phyloP scores from a whole-genome alignment of 345 rosid species.

The Geranium rotundifolium region DNA sequence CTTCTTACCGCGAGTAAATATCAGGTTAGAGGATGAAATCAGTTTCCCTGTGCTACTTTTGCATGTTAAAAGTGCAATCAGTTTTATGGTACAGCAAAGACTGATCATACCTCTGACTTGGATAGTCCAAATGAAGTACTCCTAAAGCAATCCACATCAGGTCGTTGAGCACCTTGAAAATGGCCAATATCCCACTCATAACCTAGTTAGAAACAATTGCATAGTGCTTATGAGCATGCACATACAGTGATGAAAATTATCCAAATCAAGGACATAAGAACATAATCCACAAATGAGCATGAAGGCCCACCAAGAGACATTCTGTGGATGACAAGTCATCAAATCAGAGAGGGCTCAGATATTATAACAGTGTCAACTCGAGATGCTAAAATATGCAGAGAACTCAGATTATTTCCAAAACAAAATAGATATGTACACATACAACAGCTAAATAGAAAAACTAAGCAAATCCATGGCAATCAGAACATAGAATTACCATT shows the following conservation, averaged over 20 bases:
- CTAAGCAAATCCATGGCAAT: conserved; percentile 6
- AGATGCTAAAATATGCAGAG: neutral
- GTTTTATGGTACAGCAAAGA: neutral
- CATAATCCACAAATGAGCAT: neutral
- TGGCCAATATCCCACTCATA: conserved; percentile 99
- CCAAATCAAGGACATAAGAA: neutral
- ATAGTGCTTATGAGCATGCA: conserved; percentile 5
- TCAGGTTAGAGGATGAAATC: neutral
- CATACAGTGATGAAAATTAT: neutral
- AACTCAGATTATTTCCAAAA: neutral
- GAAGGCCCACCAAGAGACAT: neutral
- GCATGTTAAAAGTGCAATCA: neutral
- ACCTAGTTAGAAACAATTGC: conserved; percentile 35
- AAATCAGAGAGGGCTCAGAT: neutral
- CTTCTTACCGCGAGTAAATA: neutral
- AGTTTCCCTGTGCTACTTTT: neutral
- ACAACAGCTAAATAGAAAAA: neutral
- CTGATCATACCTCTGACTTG: conserved; percentile 36
- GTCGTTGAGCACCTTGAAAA: conserved; percentile 62
- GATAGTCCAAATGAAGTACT: conserved; percentile 68
- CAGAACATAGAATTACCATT: conserved; percentile 41
- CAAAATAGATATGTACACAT: neutral
- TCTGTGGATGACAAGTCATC: neutral
- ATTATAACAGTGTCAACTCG: neutral
- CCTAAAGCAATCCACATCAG: conserved; percentile 86